These are phyloP conservation scores for Chenopodium formosanum DNA, from an alignment of 148 eudicot species.

Conservation along the genomic window DNA sequence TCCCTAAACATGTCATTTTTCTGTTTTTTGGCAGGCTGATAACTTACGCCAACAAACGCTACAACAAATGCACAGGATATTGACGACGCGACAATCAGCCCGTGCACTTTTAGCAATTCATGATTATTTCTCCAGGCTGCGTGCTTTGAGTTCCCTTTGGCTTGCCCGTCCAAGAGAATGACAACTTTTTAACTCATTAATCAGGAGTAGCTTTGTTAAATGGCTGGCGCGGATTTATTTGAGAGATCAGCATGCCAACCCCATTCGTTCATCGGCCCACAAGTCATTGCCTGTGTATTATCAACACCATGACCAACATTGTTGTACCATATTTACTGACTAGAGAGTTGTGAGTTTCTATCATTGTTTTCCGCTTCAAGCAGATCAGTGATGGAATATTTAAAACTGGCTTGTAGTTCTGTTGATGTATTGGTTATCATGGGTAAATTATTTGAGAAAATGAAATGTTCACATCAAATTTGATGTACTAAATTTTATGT, in stretches of 20 bases:
- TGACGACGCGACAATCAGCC: conserved; percentile 53
- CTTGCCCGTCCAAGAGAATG: conserved; percentile 52
- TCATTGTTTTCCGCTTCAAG: conserved; percentile 11
- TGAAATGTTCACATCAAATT: conserved; percentile 2
- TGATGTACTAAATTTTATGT: not conserved
- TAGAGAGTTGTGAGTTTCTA: not conserved
- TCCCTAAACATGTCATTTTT: conserved; percentile 1
- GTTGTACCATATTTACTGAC: conserved; percentile 9
- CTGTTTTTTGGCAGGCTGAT: conserved; percentile 34
- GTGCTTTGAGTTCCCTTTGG: conserved; percentile 56
- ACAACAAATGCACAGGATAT: conserved; percentile 45
- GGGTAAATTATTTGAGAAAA: conserved; percentile 13
- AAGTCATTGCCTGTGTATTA: conserved; percentile 20
- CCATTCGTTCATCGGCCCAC: conserved; percentile 7
- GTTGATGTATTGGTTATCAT: conserved; percentile 11
- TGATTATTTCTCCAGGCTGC: conserved; percentile 51
- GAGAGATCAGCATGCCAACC: conserved; percentile 8
- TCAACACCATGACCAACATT: not conserved
- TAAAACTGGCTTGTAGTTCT: conserved; percentile 13
- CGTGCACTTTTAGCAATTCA: conserved; percentile 52
- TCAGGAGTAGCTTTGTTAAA: conserved; percentile 28
- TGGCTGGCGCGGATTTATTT: conserved; percentile 1
- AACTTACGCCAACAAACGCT: conserved; percentile 54
- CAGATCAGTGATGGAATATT: conserved; percentile 8
- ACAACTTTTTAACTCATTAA: conserved; percentile 14